phyloP scores from a whole-genome alignment of 2,329 filamentous ascomycete genomes.

The Microdochium bolleyi region DNA sequence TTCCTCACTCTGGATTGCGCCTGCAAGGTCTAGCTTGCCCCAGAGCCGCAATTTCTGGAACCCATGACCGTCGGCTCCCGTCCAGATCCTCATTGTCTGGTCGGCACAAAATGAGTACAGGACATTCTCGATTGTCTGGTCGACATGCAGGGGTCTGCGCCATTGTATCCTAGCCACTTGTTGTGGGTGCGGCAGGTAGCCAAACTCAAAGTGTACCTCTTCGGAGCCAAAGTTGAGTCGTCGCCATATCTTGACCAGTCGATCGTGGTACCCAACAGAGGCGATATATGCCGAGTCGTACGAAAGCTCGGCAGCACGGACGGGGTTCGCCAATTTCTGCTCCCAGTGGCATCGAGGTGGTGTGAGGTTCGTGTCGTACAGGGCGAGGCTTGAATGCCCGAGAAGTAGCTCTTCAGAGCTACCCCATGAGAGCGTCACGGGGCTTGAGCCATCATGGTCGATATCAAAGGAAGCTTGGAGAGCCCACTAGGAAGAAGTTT shows the following conservation, averaged over 20 bases:
- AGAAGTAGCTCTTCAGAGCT: constrained; percentile 76
- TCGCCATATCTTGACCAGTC: constrained; percentile 88
- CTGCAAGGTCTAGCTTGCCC: constrained; percentile 68
- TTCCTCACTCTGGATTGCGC: constrained; percentile 51
- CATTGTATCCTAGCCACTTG: constrained; percentile 79
- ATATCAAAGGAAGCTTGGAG: constrained; percentile 54
- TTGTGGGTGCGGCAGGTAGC: constrained; percentile 79
- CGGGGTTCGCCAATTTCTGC: constrained; percentile 62
- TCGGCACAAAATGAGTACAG: constrained; percentile 86
- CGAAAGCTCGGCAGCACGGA: constrained; percentile 70
- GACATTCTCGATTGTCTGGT: constrained; percentile 76
- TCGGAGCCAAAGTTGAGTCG: constrained; percentile 75
- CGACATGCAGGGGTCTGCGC: constrained; percentile 68
- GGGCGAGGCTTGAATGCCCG: constrained; percentile 59
- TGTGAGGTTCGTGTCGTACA: constrained; percentile 50
- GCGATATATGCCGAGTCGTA: constrained; percentile 84
- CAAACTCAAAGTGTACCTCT: constrained; percentile 81
- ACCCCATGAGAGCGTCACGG: constrained; percentile 70
- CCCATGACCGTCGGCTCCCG: constrained; percentile 62
- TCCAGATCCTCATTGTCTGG: constrained; percentile 75
- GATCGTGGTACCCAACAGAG: constrained; percentile 69
- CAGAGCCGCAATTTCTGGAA: constrained; percentile 70
- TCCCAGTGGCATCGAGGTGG: constrained; percentile 61
- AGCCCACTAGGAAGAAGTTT: constrained; percentile 40
- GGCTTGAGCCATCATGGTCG: constrained; percentile 38